Conservation (phyloP, 768 basidiomycete genomes). For the Coprinopsis sp. region DNA sequence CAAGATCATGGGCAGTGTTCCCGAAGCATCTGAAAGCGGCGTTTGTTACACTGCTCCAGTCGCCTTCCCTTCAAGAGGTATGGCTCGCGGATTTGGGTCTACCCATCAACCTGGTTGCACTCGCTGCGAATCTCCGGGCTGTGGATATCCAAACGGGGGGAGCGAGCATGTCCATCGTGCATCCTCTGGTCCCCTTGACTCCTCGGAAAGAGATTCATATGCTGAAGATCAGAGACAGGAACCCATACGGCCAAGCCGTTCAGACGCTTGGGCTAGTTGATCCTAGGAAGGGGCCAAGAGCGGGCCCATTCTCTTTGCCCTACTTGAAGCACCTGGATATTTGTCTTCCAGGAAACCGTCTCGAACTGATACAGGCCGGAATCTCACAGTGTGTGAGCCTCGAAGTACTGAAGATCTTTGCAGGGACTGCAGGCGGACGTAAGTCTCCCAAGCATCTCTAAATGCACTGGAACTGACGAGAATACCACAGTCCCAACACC, state of each 20-base stretch:
- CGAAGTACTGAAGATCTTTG: slow-evolving; percentile 7
- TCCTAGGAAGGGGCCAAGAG: background rate
- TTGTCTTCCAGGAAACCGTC: slow-evolving; percentile 7
- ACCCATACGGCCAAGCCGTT: slow-evolving; percentile 5
- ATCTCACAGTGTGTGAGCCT: background rate
- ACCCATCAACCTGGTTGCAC: slow-evolving; percentile 8
- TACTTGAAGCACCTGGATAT: slow-evolving; percentile 7
- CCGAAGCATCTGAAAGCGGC: slow-evolving; percentile 5
- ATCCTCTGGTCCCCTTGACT: background rate
- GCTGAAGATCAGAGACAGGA: slow-evolving; percentile 7
- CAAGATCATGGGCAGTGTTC: slow-evolving; percentile 1
- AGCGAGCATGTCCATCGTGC: background rate
- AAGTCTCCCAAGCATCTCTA: background rate
- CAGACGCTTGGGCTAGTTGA: slow-evolving; percentile 3
- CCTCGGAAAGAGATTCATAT: slow-evolving; percentile 2
- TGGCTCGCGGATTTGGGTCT: slow-evolving; percentile 2
- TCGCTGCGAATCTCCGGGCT: background rate
- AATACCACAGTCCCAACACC: slow-evolving; percentile 4
- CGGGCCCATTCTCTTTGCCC: slow-evolving; percentile 5
- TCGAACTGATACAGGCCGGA: slow-evolving; percentile 1
- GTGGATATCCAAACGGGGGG: slow-evolving; percentile 11
- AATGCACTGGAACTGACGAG: too few species aligned
- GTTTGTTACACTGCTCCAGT: slow-evolving; percentile 5
- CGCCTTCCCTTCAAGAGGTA: slow-evolving; percentile 5
- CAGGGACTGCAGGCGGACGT: slow-evolving; percentile 10